Evolutionary conservation across 2,329 filamentous ascomycete genomes (phyloP), one percentile per base, ranked within the genome.

Genomic region (Aspergillus sp.): DNA sequence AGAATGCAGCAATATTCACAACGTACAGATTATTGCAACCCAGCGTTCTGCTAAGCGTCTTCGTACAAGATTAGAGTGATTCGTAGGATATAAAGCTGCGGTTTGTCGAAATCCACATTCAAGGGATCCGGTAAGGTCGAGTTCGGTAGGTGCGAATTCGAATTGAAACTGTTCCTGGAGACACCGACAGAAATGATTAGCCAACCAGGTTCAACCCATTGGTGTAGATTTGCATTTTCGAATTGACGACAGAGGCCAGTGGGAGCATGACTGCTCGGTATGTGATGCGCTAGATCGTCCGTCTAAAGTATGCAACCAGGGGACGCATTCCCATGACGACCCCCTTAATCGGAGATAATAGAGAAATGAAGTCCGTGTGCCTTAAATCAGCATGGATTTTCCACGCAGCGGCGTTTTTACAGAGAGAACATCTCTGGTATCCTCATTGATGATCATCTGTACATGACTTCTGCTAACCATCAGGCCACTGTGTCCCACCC

Each of bases 21-120:
- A 75, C 74, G 62, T 70, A 74, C 71, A 70, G 63, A 68, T 69
- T 65, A 68, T 69, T 65, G 66, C 64, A 63, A 65, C 64, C 63
- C 65, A 68, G 68, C 60, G 64, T 67, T 59, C 67, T 61, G 59
- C 55, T 52, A 45, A 56, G 51, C 64, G 62, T 63, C 62, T 57
- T 60, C 66, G 66, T 67, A 66, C 53, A 67, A 63, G 63, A 66
- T 53, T 53, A 58, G 60, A 43, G 62, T 64, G 61, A 56, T 60
- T 40, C 35, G 63, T 62, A 57, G 54, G 62, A 58, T 61, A 57
- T 48, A 49, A 44, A 58, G 57, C 55, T 57, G 64, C 66, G 62
- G 60, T 67, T 60, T 64, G 62, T 65, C 63, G 55, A 65, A 61
- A 66, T 69, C 63, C 61, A 67, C 65, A 70, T 62, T 57, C 59